Conservation (phyloP, 176 grass and related monocot genomes). For the Olyra latifolia region DNA sequence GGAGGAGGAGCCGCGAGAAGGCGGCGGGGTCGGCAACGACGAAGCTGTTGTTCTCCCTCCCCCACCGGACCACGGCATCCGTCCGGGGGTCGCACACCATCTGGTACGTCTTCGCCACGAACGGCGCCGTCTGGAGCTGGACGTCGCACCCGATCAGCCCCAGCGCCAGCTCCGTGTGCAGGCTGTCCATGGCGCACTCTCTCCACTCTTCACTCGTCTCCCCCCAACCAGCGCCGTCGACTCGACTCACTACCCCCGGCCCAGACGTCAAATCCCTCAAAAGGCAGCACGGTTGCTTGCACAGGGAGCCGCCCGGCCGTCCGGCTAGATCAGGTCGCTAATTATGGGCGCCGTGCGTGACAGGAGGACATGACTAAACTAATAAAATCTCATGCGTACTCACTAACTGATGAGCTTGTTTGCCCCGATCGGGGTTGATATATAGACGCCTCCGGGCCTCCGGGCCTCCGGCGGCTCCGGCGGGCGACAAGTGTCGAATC, state of each 20-base stretch:
- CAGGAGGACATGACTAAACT: constrained; percentile 33
- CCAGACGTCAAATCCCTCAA: constrained; percentile 41
- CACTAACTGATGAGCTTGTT: neutral
- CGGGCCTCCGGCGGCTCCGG: neutral
- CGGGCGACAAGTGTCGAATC: constrained; percentile 32
- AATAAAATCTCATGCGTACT: neutral
- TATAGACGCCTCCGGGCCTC: neutral
- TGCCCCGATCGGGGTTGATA: neutral
- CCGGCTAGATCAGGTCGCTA: constrained; percentile 1
- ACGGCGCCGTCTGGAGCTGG: constrained; percentile 46
- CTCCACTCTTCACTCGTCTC: no score
- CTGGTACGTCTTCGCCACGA: constrained; percentile 81
- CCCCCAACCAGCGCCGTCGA: no score
- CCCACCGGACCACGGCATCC: constrained; percentile 61
- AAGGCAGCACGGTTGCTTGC: constrained; percentile 24
- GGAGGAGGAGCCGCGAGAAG: constrained; percentile 70
- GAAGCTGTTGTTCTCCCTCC: constrained; percentile 66
- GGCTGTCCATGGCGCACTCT: constrained; percentile 48
- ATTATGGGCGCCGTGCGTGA: constrained; percentile 28
- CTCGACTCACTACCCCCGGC: no score
- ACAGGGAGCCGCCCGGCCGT: neutral
- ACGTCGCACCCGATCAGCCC: constrained; percentile 36
- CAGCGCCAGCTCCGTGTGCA: constrained; percentile 50
- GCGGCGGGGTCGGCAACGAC: constrained; percentile 49
- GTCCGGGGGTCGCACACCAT: constrained; percentile 72